Evolutionary conservation across 305 asterid species (phyloP).

Genomic region (Plantago coronopus): DNA sequence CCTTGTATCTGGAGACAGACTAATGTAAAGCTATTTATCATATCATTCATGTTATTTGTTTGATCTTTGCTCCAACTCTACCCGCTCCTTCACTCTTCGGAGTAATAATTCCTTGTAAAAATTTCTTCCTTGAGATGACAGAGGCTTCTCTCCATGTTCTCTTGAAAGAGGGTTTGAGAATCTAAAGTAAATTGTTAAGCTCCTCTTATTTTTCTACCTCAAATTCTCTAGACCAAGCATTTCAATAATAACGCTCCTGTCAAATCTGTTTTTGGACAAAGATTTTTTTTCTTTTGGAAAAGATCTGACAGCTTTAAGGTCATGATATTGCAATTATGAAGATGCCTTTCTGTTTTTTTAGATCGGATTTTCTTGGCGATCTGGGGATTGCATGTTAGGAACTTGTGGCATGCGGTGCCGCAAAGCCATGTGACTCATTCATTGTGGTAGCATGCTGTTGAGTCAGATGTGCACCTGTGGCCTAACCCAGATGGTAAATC

Average conservation of each 20-base stretch:
- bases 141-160: no score
- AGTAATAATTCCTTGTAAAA: no score
- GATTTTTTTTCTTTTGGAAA: constrained; percentile 20
- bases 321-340: constrained; percentile 39
- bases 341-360: constrained; percentile 53
- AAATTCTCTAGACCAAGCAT: no score
- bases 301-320: constrained; percentile 28
- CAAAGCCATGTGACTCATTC: constrained; percentile 48
- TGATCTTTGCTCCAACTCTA: no score
- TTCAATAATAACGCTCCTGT: constrained; percentile 9
- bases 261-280: constrained; percentile 8
- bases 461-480: constrained; percentile 28
- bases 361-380: constrained; percentile 63
- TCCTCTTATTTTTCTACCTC: no score
- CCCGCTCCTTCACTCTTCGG: no score
- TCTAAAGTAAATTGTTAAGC: no score
- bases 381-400: constrained; percentile 77
- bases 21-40: no score
- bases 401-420: constrained; percentile 61
- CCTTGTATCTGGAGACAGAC: no score
- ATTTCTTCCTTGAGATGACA: no score
- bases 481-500: constrained; percentile 10
- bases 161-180: no score
- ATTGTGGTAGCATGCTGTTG: constrained; percentile 56
- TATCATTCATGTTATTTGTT: no score